These are phyloP conservation scores for Eucalyptus sp. DNA, from an alignment of 345 rosid genomes.

Conservation along the genomic window DNA sequence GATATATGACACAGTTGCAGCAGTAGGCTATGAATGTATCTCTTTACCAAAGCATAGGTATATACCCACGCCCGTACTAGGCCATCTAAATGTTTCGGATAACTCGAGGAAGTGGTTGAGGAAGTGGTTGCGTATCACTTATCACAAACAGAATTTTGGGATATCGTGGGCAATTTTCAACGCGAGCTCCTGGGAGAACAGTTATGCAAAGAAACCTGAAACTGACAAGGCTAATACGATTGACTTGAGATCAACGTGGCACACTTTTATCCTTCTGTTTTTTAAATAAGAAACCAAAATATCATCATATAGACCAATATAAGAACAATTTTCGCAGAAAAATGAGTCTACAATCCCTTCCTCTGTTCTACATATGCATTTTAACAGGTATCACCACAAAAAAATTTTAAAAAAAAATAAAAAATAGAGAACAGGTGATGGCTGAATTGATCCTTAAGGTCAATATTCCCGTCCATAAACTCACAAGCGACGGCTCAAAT, in stretches of 20 bases:
- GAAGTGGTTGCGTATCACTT: not conserved
- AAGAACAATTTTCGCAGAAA: not conserved
- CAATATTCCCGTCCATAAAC: not conserved
- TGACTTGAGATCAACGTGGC: not conserved
- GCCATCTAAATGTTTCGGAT: not conserved
- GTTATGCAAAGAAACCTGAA: not conserved
- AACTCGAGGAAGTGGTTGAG: not conserved
- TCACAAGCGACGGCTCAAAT: not conserved
- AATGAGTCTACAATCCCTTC: not conserved
- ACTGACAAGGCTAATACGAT: not conserved
- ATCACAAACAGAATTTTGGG: not conserved
- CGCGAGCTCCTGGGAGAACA: not conserved
- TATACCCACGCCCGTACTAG: not conserved
- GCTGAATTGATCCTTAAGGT: not conserved
- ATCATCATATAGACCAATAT: not conserved
- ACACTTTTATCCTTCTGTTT: not conserved
- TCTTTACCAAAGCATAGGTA: not conserved
- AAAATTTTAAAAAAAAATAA: not conserved
- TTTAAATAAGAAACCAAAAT: not conserved
- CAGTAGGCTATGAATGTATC: not conserved
- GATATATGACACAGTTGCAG: not conserved
- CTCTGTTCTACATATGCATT: not conserved
- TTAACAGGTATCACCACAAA: not conserved
- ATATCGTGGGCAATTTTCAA: not conserved
- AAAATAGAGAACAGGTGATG: not conserved